Evolutionary conservation across 2,329 filamentous ascomycete genomes (phyloP).

Genomic region (Aureobasidium pullulans): DNA sequence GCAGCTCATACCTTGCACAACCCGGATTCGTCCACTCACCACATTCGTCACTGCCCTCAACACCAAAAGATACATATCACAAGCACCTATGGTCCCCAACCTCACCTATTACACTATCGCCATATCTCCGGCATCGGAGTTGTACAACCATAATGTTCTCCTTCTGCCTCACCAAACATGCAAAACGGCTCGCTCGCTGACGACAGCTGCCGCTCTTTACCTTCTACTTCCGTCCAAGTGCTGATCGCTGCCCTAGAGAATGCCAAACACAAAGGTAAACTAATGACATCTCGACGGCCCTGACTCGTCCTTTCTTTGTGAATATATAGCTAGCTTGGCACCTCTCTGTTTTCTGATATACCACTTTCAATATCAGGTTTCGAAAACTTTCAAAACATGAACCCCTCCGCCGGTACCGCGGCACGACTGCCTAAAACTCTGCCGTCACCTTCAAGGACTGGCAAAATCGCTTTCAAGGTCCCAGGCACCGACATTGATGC

Average conservation of each 20-base stretch:
- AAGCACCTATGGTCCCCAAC: not conserved
- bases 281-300: not conserved
- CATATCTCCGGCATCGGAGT: constrained; percentile 6
- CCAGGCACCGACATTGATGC: constrained; percentile 28
- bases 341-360: not conserved
- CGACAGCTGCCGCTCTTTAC: constrained; percentile 4
- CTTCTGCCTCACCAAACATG: not conserved
- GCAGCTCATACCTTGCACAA: not conserved
- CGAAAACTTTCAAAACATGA: constrained; percentile 8
- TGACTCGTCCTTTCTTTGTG: not conserved
- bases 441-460: constrained; percentile 22
- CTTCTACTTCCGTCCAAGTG: constrained; percentile 13
- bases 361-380: not conserved
- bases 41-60: not conserved
- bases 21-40: not conserved
- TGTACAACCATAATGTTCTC: not conserved
- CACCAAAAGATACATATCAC: not conserved
- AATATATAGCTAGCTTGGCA: not conserved
- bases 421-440: constrained; percentile 21
- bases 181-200: not conserved
- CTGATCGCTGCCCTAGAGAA: constrained; percentile 1
- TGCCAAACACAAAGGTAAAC: not conserved
- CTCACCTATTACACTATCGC: not conserved
- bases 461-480: constrained; percentile 27
- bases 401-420: not conserved